phyloP scores from a whole-genome alignment of 495 filamentous ascomycete genomes.

The Filosporella fistucella region DNA sequence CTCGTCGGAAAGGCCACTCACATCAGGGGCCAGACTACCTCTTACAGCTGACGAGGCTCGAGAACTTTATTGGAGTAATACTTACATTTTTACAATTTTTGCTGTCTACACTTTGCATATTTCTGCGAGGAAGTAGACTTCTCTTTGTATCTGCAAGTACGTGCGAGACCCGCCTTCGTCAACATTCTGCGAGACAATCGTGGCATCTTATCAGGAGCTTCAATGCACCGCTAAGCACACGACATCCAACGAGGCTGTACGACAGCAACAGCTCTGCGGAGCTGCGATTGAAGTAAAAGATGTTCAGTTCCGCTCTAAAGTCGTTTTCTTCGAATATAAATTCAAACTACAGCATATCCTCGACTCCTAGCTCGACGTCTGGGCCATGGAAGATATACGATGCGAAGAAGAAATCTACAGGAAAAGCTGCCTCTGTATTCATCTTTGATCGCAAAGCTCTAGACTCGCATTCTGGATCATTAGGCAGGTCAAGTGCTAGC shows the following conservation, averaged over 20 bases:
- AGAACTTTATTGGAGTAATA: no score
- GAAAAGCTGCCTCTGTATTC: slow-evolving; percentile 84
- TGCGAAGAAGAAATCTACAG: slow-evolving; percentile 91
- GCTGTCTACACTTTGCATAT: no score
- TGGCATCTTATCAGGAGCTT: not conserved
- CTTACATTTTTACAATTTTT: no score
- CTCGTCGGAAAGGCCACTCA: slow-evolving; percentile 10
- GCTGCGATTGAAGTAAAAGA: slow-evolving; percentile 22
- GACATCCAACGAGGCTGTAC: not conserved
- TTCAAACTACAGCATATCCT: slow-evolving; percentile 78
- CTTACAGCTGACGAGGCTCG: no score
- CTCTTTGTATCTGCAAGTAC: no score
- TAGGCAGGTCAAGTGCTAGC: slow-evolving; percentile 54
- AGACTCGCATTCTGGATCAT: slow-evolving; percentile 51
- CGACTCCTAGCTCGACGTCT: slow-evolving; percentile 62
- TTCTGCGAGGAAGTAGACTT: no score
- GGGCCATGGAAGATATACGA: slow-evolving; percentile 97
- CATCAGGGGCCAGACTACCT: not conserved
- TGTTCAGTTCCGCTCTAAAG: slow-evolving; percentile 65
- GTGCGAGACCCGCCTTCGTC: no score
- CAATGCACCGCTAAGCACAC: slow-evolving; percentile 1
- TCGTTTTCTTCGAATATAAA: slow-evolving; percentile 85
- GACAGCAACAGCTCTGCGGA: not conserved
- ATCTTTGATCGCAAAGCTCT: slow-evolving; percentile 87
- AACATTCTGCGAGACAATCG: no score